Base-by-base conservation (phyloP, 176 grass and related monocot genomes). In the Cenchrus fungigraminus region DNA sequence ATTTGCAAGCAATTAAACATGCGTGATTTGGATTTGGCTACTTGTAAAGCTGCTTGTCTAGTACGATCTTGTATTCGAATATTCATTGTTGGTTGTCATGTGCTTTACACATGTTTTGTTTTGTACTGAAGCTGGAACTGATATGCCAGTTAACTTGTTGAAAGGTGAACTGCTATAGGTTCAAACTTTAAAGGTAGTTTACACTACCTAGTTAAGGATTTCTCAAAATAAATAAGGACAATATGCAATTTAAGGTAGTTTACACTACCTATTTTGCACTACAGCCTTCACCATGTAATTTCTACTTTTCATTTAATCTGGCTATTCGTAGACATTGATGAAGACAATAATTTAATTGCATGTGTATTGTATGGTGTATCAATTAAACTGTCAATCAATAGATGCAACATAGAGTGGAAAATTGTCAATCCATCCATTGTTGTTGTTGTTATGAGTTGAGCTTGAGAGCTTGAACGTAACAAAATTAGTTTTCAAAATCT, bases 231-330 rank as follows among this genome's bases (percentile, higher is more conserved):
- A 66, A 66, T 28, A 37, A 52, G 28, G 70, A 52, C 22, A 73
- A 16, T 22, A 51, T 29, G 13, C 46, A 40, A 40, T 51, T 72
- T 12, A 52, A 72, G 28, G 10, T 50, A n/a, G 50, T 54, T 57
- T 76, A 57, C 17, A 37, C 32, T 51, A 29, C 54, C 4, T 20
- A 22, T 9, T 34, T 34, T 40, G 54, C 46, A 52, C 6, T 15
- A 34, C 16, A 78, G 16, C 14, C 74, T 78, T 44, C n/a, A 59
- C 2, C 46, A 8, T 68, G 52, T 51, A 22, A 16, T 52, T 60
- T 82, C 67, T 66, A 11, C 9, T 73, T 72, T 11, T 28, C 58
- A 79, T 79, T 78, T 88, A 14, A 31, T 65, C 46, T 63, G 34
- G 22, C 8, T 25, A 66, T 64, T 74, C 55, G 25, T 60, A 58